A percentile compares a stretch with the other conserved stretches of the same genome.
Evolutionary conservation across 805 yeast species (phyloP).

Genomic region (Alloascoidea africana): DNA sequence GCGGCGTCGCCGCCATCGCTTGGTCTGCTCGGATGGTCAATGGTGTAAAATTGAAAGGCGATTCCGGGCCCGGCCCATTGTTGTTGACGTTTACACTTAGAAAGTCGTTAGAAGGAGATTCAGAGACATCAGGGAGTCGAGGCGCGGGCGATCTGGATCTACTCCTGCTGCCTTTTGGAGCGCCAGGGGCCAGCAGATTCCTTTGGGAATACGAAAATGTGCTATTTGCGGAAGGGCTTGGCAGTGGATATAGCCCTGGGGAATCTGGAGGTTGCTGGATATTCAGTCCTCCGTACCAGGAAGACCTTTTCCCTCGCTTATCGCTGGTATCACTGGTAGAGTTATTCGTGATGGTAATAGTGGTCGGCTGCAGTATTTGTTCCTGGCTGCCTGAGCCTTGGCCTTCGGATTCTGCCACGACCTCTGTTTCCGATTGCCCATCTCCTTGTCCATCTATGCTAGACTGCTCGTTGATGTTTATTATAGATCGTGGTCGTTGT

Average conservation of each 20-base stretch:
- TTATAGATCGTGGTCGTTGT: neutral
- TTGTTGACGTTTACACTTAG: neutral
- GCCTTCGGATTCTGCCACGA: neutral
- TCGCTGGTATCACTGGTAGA: neutral
- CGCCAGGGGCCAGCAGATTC: neutral
- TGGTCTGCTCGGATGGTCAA: neutral
- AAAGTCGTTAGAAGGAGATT: neutral
- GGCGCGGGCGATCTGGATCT: slow-evolving; percentile 1
- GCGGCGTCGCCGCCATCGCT: neutral
- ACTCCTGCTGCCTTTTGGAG: neutral
- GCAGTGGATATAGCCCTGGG: neutral
- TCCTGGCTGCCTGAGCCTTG: neutral
- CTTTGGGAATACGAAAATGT: slow-evolving; percentile 1
- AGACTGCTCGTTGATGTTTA: neutral
- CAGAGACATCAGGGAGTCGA: neutral
- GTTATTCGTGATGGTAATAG: too few species aligned
- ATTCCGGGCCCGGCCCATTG: neutral
- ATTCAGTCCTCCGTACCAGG: neutral
- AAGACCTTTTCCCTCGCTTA: neutral
- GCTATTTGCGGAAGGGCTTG: neutral
- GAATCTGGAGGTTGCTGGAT: neutral
- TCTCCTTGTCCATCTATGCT: neutral
- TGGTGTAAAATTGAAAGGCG: neutral
- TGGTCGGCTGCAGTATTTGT: too few species aligned
- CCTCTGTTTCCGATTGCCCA: neutral